Conservation (phyloP, 2,329 filamentous ascomycete genomes). For the Stachybotrys chartarum region DNA sequence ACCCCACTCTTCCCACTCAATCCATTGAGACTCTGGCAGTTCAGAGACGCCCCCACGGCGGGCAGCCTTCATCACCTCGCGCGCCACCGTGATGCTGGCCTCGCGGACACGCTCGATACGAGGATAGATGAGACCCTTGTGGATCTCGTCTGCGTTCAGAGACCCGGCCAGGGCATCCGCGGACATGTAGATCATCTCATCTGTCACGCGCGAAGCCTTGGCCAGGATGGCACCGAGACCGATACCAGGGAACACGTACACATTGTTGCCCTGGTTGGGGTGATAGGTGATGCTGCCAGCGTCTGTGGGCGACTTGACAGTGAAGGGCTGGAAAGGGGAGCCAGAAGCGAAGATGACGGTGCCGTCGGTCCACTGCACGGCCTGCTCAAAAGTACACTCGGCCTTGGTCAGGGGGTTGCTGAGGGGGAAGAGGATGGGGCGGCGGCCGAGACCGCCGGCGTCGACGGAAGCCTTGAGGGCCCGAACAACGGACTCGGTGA, state of each 20-base stretch:
- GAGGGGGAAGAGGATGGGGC: conserved; percentile 90
- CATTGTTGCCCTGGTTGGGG: conserved; percentile 78
- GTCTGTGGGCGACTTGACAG: conserved; percentile 50
- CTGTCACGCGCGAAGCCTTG: conserved; percentile 80
- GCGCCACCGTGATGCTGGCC: conserved; percentile 76
- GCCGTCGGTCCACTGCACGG: conserved; percentile 83
- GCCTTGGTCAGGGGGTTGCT: conserved; percentile 96
- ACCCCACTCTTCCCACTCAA: conserved; percentile 67
- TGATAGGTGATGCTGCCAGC: conserved; percentile 58
- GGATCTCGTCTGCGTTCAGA: conserved; percentile 73
- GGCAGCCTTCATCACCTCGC: conserved; percentile 89
- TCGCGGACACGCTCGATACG: conserved; percentile 87
- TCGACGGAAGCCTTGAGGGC: conserved; percentile 60
- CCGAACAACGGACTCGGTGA: conserved; percentile 79
- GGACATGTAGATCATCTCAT: conserved; percentile 95
- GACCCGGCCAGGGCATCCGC: conserved; percentile 73
- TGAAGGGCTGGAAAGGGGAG: conserved; percentile 76
- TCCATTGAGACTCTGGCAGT: conserved; percentile 61
- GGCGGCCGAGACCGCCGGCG: conserved; percentile 59
- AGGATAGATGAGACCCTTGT: conserved; percentile 82
- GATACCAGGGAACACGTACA: conserved; percentile 95
- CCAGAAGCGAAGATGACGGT: conserved; percentile 91
- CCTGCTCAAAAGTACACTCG: conserved; percentile 95
- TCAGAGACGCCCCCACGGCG: conserved; percentile 71
- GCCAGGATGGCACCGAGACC: conserved; percentile 88